A percentile compares a stretch with the other conserved stretches of the same genome.
These are phyloP conservation scores for Suillus luteus DNA, from an alignment of 768 basidiomycete genomes.

Conservation along the genomic window DNA sequence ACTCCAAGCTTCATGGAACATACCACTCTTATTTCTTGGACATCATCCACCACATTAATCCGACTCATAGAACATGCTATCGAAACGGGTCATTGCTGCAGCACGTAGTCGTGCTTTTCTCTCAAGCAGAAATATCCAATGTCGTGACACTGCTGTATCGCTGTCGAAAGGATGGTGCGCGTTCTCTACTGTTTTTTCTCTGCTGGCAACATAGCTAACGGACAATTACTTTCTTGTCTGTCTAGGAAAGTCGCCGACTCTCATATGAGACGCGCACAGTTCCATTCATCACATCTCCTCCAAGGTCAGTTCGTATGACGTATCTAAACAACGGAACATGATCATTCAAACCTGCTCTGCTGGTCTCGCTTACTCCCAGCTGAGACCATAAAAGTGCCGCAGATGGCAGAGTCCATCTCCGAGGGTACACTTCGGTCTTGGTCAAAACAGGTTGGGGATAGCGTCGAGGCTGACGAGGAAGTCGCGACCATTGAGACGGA, in stretches of 20 bases:
- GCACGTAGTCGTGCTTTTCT: slow-evolving; percentile 61
- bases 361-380: slow-evolving; percentile 41
- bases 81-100: slow-evolving; percentile 65
- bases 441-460: slow-evolving; percentile 92
- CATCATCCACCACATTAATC: background rate
- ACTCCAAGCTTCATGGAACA: background rate
- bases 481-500: slow-evolving; percentile 98
- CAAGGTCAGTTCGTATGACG: slow-evolving; percentile 52
- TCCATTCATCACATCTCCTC: slow-evolving; percentile 70
- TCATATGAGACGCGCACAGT: slow-evolving; percentile 55
- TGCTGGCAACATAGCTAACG: slow-evolving; percentile 14
- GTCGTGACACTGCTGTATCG: slow-evolving; percentile 27
- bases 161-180: slow-evolving; percentile 53
- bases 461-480: slow-evolving; percentile 91
- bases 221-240: slow-evolving; percentile 5
- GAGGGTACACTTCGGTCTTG: slow-evolving; percentile 96
- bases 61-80: slow-evolving; percentile 51
- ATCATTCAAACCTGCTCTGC: slow-evolving; percentile 9
- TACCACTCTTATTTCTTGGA: slow-evolving; percentile 4
- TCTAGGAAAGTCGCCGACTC: slow-evolving; percentile 48
- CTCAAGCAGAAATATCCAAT: slow-evolving; percentile 36
- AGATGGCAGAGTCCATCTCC: slow-evolving; percentile 98
- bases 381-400: slow-evolving; percentile 92
- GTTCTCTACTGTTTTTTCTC: slow-evolving; percentile 18
- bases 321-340: slow-evolving; percentile 18